These are phyloP conservation scores for Serendipita sp. DNA, from an alignment of 1,284 basidiomycete species.

Conservation along the genomic window DNA sequence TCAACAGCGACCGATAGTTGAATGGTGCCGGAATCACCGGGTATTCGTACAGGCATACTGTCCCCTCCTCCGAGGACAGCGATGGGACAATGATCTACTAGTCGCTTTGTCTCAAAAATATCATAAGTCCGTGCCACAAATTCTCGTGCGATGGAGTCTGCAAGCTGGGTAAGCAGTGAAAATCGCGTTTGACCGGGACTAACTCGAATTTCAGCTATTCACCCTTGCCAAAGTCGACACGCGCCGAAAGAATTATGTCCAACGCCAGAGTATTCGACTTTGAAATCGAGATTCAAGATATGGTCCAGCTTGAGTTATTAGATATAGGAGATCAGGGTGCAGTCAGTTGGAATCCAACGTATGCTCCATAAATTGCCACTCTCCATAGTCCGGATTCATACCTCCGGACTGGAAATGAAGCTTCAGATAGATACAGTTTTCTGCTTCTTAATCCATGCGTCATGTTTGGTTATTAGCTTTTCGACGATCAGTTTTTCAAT, in stretches of 20 bases:
- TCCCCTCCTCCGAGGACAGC: slow-evolving; percentile 34
- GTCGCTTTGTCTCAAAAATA: slow-evolving; percentile 32
- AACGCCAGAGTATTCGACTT: slow-evolving; percentile 65
- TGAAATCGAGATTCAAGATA: slow-evolving; percentile 44
- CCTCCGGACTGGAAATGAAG: not conserved
- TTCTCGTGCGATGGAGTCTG: slow-evolving; percentile 56
- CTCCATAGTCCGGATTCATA: not conserved
- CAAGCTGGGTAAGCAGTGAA: slow-evolving; percentile 36
- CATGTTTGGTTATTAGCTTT: slow-evolving; percentile 63
- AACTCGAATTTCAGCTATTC: slow-evolving; percentile 32
- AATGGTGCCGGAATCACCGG: slow-evolving; percentile 30
- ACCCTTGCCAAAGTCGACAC: slow-evolving; percentile 66
- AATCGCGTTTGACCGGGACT: not conserved
- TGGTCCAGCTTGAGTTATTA: slow-evolving; percentile 43
- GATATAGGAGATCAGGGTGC: slow-evolving; percentile 51
- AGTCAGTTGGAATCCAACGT: slow-evolving; percentile 60
- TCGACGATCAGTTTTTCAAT: slow-evolving; percentile 86
- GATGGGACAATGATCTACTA: slow-evolving; percentile 30
- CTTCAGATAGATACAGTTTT: not conserved
- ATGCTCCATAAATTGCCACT: slow-evolving; percentile 19
- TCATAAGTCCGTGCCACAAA: slow-evolving; percentile 38
- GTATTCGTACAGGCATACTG: slow-evolving; percentile 41
- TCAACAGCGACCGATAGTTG: slow-evolving; percentile 36
- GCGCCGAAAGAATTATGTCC: slow-evolving; percentile 46
- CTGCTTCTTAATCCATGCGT: slow-evolving; percentile 38